Conservation (phyloP, 106 monocot genomes). For the Posidonia australis region DNA sequence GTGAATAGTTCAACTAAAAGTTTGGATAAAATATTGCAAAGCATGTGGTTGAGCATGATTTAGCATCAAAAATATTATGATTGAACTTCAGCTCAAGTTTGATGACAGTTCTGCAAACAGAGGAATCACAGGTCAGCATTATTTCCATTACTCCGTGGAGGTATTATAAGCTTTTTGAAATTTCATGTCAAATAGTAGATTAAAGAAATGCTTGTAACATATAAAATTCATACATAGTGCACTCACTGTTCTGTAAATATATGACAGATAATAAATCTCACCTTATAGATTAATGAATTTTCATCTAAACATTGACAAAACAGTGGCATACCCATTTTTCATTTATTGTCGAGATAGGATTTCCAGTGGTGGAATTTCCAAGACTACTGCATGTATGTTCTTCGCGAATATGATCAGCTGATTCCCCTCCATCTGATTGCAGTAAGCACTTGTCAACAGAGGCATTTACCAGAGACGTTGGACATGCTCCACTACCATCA, state of each 20-base stretch:
- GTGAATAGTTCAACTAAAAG: neutral
- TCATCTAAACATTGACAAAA: neutral
- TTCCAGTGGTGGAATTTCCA: slow-evolving; percentile 15
- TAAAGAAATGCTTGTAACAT: neutral
- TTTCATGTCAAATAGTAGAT: neutral
- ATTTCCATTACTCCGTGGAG: too few species aligned
- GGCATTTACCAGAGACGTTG: slow-evolving; percentile 1
- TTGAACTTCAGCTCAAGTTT: neutral
- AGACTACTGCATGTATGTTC: slow-evolving; percentile 4
- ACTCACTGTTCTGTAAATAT: neutral
- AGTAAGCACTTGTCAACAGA: neutral
- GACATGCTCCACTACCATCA: neutral
- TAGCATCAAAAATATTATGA: neutral
- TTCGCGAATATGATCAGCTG: slow-evolving; percentile 5
- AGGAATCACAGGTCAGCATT: too few species aligned
- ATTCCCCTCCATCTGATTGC: slow-evolving; percentile 22
- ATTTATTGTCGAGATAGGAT: neutral
- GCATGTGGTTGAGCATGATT: neutral
- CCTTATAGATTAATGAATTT: neutral
- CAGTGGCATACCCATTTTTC: slow-evolving; percentile 26
- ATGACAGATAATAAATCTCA: neutral
- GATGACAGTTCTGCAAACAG: neutral
- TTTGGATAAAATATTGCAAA: too few species aligned
- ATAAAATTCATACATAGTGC: neutral
- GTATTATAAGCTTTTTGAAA: too few species aligned